Evolutionary conservation across 2,329 filamentous ascomycete species (phyloP).

Genomic region (Byssothecium circinans): DNA sequence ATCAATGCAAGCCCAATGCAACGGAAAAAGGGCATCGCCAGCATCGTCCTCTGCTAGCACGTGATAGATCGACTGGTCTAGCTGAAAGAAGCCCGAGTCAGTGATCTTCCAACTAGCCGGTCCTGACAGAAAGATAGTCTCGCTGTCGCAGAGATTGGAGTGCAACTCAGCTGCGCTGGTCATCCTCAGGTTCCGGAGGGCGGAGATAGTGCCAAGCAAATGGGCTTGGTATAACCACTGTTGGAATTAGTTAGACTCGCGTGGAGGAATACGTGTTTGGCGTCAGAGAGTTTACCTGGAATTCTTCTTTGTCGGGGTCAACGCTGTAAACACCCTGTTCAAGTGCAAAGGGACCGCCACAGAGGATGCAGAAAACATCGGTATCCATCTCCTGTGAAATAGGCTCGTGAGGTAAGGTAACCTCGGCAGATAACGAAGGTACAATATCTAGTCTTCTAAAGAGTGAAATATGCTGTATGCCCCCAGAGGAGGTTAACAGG

Average conservation of each 20-base stretch:
- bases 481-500: too few species aligned
- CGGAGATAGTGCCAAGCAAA: constrained; percentile 18
- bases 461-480: too few species aligned
- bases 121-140: constrained; percentile 24
- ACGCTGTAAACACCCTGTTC: constrained; percentile 24
- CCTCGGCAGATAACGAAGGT: too few species aligned
- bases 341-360: constrained; percentile 30
- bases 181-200: constrained; percentile 14
- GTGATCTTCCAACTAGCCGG: constrained; percentile 13
- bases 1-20: constrained; percentile 28
- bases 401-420: too few species aligned
- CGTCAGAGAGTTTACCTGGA: constrained; percentile 22
- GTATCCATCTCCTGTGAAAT: constrained; percentile 18
- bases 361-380: constrained; percentile 28
- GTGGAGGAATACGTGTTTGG: too few species aligned
- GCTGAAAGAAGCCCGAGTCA: constrained; percentile 17
- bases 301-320: constrained; percentile 19
- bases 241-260: constrained; percentile 1
- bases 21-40: constrained; percentile 22
- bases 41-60: constrained; percentile 8
- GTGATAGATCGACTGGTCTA: constrained; percentile 13
- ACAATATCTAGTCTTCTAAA: too few species aligned
- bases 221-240: constrained; percentile 31
- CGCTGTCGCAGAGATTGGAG: constrained; percentile 11
- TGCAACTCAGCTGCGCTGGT: constrained; percentile 11